Conservation (phyloP, 345 rosid species). For the Noccaea caerulescens region DNA sequence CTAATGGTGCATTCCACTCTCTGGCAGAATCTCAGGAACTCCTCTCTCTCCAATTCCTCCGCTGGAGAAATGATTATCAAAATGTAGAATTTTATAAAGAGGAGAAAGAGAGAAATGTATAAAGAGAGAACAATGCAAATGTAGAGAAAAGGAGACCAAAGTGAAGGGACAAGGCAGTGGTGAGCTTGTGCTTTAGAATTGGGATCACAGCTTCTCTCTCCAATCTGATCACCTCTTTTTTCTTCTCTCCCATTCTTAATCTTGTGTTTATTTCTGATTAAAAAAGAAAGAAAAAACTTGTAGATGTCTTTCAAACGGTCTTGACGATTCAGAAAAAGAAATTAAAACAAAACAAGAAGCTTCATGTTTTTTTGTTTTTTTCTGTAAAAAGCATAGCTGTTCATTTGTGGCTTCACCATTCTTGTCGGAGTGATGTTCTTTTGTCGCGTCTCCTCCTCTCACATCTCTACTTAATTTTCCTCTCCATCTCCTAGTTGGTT, state of each 20-base stretch:
- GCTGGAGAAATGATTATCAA: constrained; percentile 41
- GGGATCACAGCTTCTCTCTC: constrained; percentile 83
- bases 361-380: constrained; percentile 1
- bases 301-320: constrained; percentile 15
- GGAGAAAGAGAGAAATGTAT: constrained; percentile 31
- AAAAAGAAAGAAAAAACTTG: constrained; percentile 1
- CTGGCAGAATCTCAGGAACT: constrained; percentile 65
- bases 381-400: constrained; percentile 9
- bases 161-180: constrained; percentile 52
- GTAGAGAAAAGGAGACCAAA: constrained; percentile 46
- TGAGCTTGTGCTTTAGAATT: constrained; percentile 61
- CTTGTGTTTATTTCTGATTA: constrained; percentile 27
- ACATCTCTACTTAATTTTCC: constrained; percentile 30
- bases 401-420: constrained; percentile 42
- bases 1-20: constrained; percentile 70
- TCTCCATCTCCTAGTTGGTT: constrained; percentile 19
- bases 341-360: constrained; percentile 22
- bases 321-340: background rate
- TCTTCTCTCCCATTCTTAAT: constrained; percentile 53
- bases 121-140: constrained; percentile 8
- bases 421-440: constrained; percentile 38
- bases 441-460: constrained; percentile 38
- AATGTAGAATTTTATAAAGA: constrained; percentile 10
- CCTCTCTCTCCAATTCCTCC: constrained; percentile 44
- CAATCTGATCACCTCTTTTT: constrained; percentile 59